Base-by-base conservation (phyloP, 2,329 filamentous ascomycete species). In the Calonectria naviculata region DNA sequence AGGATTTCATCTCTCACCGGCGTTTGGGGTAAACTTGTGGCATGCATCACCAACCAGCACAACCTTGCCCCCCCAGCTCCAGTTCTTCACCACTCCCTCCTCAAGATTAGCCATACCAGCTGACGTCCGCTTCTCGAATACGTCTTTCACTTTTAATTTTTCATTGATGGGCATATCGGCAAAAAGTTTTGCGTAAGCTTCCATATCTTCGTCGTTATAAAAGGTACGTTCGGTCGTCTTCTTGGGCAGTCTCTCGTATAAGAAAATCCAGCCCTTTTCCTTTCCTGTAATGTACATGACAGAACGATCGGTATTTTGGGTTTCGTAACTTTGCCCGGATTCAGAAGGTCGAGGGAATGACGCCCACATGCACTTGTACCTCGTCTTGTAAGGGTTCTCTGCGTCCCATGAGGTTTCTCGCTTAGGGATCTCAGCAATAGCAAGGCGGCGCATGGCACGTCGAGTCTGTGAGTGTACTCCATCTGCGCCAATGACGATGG, bases 11-110 rank as follows among this genome's bases (percentile, higher is more conserved):
- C 36, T 34, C 21, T 58, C 21, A 58, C 52, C 52, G 8, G 52
- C 52, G 38, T 58, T 58, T 81, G 80, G 0, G 81, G 81, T 82
- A 64, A 82, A 79, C 54, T 83, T 83, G 67, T 83, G 81, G 19
- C 72, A 77, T 1, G 82, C 72, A 54, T 84, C 82, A 1, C 82
- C 82, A 0, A 74, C 75, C 1, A 83, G 76, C 3, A 81, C 80
- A 15, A 83, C 74, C 1, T 78, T 78, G 6, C 76, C 77, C 7
- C 60, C 63, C 63, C 68, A 71, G 28, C 73, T 78, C 79, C 79
- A 81, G 28, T 79, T 72, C 29, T 76, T 42, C 1, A 79, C 67
- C 2, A 83, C 69, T 1, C 81, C 82, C 41, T 84, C 80, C 29
- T 82, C 79, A 5, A 83, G 73, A 54, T 80, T 76, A 0, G 77